A percentile compares a stretch with the other conserved stretches of the same genome.
Conservation (phyloP, 1,139 yeast genomes). For the Cylindricascospora bacillispora region DNA sequence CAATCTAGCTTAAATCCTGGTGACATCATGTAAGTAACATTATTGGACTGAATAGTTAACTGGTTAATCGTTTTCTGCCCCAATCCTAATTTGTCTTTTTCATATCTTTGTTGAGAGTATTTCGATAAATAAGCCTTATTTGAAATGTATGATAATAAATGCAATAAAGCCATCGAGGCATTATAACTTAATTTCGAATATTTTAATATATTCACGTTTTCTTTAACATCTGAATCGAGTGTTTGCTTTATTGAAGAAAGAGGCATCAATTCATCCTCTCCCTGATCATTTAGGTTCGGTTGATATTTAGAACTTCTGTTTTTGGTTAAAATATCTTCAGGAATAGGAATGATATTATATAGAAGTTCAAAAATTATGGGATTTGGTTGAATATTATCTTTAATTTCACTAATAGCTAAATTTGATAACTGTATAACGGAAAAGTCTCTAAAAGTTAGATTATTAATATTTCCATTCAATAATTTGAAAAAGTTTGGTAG, state of each 20-base stretch:
- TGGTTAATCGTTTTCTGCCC: too few relatives aligned
- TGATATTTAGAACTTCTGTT: background rate
- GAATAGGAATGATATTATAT: conserved; percentile 46
- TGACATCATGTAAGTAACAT: background rate
- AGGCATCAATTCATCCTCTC: conserved; percentile 18
- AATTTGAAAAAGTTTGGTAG: conserved; percentile 39
- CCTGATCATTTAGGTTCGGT: conserved; percentile 24
- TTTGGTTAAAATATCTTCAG: conserved; percentile 8
- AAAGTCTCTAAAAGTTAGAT: conserved; percentile 48
- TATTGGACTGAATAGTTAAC: background rate
- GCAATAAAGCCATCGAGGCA: conserved; percentile 44
- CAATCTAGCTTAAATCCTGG: conserved; percentile 39
- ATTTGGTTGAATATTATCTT: conserved; percentile 27
- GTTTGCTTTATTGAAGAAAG: conserved; percentile 6
- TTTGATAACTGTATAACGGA: conserved; percentile 40
- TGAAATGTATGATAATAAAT: conserved; percentile 32
- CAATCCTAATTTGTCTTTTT: too few relatives aligned
- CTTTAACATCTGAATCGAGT: background rate
- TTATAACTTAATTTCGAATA: conserved; percentile 41
- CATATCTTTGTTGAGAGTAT: conserved; percentile 7
- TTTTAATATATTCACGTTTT: background rate
- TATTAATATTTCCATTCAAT: conserved; percentile 16
- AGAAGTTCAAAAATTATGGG: conserved; percentile 43
- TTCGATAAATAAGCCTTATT: conserved; percentile 16
- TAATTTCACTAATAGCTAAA: conserved; percentile 27